These are phyloP conservation scores for Coccomyxa sp. DNA, from an alignment of 139 green algal genomes.

Conservation along the genomic window DNA sequence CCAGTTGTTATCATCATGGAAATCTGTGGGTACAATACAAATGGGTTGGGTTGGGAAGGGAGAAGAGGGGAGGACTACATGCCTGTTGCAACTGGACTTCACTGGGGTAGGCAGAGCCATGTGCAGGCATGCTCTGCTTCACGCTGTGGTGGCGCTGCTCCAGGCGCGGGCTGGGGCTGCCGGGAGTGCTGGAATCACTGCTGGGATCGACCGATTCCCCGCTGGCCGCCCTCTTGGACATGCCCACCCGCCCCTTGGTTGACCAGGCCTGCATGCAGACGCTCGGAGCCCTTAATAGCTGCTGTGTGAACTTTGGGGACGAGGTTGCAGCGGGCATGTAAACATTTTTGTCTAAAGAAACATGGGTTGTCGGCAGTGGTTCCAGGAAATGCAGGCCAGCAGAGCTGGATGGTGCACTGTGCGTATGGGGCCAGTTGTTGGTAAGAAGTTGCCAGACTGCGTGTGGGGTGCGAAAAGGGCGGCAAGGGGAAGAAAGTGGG, in stretches of 20 bases:
- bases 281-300: background rate
- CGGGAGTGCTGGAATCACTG: background rate
- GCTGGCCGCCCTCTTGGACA: background rate
- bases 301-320: background rate
- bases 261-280: background rate
- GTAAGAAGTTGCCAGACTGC: no score
- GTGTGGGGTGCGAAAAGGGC: no score
- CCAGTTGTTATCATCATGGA: no score
- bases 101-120: background rate
- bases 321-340: background rate
- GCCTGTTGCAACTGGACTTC: slow-evolving; percentile 15
- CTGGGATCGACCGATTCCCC: background rate
- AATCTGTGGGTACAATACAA: no score
- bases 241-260: background rate
- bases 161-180: background rate
- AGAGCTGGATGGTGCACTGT: background rate
- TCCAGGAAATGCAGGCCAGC: background rate
- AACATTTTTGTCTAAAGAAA: background rate
- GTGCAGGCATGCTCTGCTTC: background rate
- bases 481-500: no score
- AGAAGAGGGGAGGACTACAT: background rate
- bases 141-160: background rate
- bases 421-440: no score
- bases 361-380: background rate
- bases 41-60: no score